phyloP scores from a whole-genome alignment of 2,329 filamentous ascomycete species.

The Colletotrichum phormii region DNA sequence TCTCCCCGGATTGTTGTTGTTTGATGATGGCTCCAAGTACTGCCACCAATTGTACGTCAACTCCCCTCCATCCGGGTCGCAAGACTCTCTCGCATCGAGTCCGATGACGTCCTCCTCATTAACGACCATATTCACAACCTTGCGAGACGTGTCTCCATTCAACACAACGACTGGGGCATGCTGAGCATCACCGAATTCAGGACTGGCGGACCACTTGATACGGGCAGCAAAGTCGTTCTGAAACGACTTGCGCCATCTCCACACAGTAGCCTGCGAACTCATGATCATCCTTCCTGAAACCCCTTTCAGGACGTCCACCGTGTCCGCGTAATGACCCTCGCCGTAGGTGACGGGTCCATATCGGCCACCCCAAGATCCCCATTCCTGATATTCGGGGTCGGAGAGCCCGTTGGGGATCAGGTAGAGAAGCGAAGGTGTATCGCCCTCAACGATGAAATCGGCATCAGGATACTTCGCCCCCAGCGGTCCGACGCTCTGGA shows the following conservation, averaged over 20 bases:
- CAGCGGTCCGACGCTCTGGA: constrained; percentile 57
- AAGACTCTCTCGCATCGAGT: constrained; percentile 35
- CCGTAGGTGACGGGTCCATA: constrained; percentile 41
- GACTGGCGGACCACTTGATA: constrained; percentile 35
- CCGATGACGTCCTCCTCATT: constrained; percentile 31
- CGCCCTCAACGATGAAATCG: constrained; percentile 60
- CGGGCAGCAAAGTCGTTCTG: constrained; percentile 54
- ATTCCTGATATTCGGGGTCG: constrained; percentile 50
- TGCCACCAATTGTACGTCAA: constrained; percentile 38
- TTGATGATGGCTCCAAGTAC: constrained; percentile 34
- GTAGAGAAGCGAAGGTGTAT: constrained; percentile 55
- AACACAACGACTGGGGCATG: constrained; percentile 38
- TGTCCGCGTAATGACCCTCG: constrained; percentile 45
- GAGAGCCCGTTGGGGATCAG: constrained; percentile 55
- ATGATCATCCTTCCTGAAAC: constrained; percentile 44
- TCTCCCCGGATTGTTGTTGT: constrained; percentile 14
- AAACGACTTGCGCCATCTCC: constrained; percentile 64
- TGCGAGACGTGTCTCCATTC: constrained; percentile 37
- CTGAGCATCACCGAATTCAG: constrained; percentile 14
- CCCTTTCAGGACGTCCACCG: constrained; percentile 48
- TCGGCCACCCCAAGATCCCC: constrained; percentile 56
- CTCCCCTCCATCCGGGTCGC: constrained; percentile 37
- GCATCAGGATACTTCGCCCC: constrained; percentile 53
- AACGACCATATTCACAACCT: constrained; percentile 29
- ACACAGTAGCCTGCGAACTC: constrained; percentile 61